Base-by-base conservation (phyloP, 176 grass and related monocot genomes). In the bread wheat (Triticum aestivum) region DNA sequence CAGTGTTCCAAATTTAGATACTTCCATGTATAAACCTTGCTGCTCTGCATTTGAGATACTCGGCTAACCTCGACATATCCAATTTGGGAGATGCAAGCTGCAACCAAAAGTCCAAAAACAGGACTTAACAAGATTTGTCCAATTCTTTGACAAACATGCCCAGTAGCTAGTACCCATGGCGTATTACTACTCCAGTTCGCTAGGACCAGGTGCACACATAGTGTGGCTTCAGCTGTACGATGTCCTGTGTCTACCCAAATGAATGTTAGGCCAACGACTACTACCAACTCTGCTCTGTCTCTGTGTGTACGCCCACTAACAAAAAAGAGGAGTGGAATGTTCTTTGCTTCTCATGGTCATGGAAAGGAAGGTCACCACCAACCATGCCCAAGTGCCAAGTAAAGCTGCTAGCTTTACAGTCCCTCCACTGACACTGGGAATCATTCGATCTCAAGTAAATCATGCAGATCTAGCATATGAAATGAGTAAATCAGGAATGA, bases 341-440 rank as follows among this genome's bases (percentile, higher is more conserved):
- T 80, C 56, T 82, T 54, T 83, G 8, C 35, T 42, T 73, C 14
- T 13, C 5, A 18, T 20, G 29, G 29, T 30, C 29, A 30, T 13
- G 34, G 13, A 77, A 27, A 21, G 41, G 54, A 79, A 29, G 45
- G 45, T 18, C 15, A 21, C n/a, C 4, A 17, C 74, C 84, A 85
- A 85, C 61, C 84, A 69, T 69, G 84, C 74, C 84, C 73, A 42
- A 27, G 14, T 9, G 13, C 21, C 27, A 85, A 78, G 74, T 21
- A 85, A 85, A 65, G 83, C 39, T 51, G 42, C 42, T 74, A 74
- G 26, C 5, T 10, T 4, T 59, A 1, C 0, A 2, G 32, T 29
- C 35, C 33, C 78, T 44, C 59, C 78, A 80, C 59, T 64, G 42
- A 65, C 12, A 75, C 8, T 29, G 2, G 2, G 14, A 33, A 76